Evolutionary conservation across 176 grass and related monocot species (phyloP), one percentile per base, ranked within the genome.

Genomic region (Microstegium vimineum): DNA sequence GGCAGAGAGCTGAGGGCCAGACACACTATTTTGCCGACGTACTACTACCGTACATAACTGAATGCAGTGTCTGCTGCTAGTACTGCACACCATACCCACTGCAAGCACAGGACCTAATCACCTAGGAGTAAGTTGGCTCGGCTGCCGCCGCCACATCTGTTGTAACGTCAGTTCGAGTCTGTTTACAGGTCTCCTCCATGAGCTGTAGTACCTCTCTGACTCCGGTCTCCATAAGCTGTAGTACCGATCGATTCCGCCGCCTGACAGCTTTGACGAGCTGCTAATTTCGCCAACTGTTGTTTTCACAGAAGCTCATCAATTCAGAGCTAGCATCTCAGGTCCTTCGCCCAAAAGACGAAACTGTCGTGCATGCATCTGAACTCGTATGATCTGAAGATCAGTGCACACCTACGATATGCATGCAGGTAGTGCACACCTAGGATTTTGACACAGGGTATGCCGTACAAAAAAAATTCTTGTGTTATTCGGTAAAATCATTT

Each of bases 101-200:
- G 42, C 42, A 15, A 43, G 40, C 40, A 36, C 36, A 37, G 36
- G 36, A 37, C 9, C 36, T 37, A 37, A n/a, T n/a, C n/a, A n/a
- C n/a, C n/a, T n/a, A n/a, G n/a, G n/a, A n/a, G n/a, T n/a, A n/a
- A n/a, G 36, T 8, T 37, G 36, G 36, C 36, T 17, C 17, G 45
- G 45, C 45, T 14, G 42, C 42, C 45, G 42, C 42, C 45, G 45
- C 45, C 15, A 47, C 45, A 47, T 16, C 14, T 47, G 46, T 18
- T 18, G 46, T 49, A 17, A 16, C 15, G 16, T 18, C 46, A 6
- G 15, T 16, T 47, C 15, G 15, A 16, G 45, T 51, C 26, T 69
- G 35, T 34, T 69, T 18, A 18, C 71, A 14, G 8, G 81, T 75
- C 81, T 83, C 81, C 8, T 67, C 69, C 12, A 18, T 84, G 62